Evolutionary conservation across 2,329 filamentous ascomycete genomes (phyloP).

Genomic region (Lecanicillium sp.): DNA sequence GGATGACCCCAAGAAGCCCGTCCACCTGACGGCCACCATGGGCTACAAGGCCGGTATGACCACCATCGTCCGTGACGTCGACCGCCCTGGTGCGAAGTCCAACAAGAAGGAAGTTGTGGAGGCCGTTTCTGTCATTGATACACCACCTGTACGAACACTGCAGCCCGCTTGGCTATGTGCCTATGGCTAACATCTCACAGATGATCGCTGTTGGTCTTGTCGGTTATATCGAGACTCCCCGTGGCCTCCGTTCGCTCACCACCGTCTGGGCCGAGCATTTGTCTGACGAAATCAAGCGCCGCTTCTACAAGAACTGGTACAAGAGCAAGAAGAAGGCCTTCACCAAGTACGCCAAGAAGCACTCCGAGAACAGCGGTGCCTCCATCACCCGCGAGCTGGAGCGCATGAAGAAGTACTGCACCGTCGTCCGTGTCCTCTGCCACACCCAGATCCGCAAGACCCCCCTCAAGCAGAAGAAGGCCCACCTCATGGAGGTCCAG

Average conservation of each 20-base stretch:
- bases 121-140: constrained; percentile 81
- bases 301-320: constrained; percentile 99
- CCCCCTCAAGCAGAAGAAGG: constrained; percentile 99
- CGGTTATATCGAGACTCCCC: constrained; percentile 99
- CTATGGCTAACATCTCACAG: constrained; percentile 69
- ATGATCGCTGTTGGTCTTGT: constrained; percentile 99
- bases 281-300: constrained; percentile 96
- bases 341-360: constrained; percentile 99
- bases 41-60: constrained; percentile 99
- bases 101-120: constrained; percentile 98
- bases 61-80: constrained; percentile 97
- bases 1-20: constrained; percentile 99
- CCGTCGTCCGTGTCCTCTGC: constrained; percentile 95
- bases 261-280: constrained; percentile 99
- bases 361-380: constrained; percentile 85
- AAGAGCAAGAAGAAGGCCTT: constrained; percentile 99
- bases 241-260: constrained; percentile 97
- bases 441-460: constrained; percentile 99
- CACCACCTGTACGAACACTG: constrained; percentile 88
- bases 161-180: constrained; percentile 70
- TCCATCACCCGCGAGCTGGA: constrained; percentile 95
- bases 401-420: constrained; percentile 99
- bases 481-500: constrained; percentile 99
- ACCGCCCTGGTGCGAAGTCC: constrained; percentile 97
- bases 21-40: constrained; percentile 96